These are phyloP conservation scores for Debaryomyces psychrophilus DNA, from an alignment of 1,139 yeast genomes.

Conservation along the genomic window DNA sequence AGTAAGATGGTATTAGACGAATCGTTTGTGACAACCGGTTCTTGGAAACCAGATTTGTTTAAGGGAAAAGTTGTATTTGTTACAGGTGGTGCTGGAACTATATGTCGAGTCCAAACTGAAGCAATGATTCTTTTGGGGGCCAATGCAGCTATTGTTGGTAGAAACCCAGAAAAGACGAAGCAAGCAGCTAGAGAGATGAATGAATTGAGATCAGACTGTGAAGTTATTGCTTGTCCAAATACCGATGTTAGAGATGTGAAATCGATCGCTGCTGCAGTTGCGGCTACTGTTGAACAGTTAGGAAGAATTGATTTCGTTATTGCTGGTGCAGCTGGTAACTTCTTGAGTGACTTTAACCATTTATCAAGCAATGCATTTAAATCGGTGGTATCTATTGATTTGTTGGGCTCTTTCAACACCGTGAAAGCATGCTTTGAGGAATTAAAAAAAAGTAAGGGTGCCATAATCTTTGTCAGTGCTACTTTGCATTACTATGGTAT, in stretches of 20 bases:
- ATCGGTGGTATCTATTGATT: constrained; percentile 80
- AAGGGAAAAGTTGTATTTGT: constrained; percentile 84
- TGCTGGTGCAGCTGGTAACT: constrained; percentile 97
- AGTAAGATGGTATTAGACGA: constrained; percentile 24
- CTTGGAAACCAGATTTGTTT: constrained; percentile 65
- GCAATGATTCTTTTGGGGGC: constrained; percentile 84
- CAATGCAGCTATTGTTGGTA: constrained; percentile 81
- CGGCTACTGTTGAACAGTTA: constrained; percentile 60
- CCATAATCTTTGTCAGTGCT: constrained; percentile 78
- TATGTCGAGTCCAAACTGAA: constrained; percentile 84
- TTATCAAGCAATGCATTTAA: constrained; percentile 84
- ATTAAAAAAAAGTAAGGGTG: constrained; percentile 66
- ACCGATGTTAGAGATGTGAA: constrained; percentile 76
- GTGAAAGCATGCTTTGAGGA: constrained; percentile 76
- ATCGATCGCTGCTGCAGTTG: constrained; percentile 63
- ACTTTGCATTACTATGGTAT: constrained; percentile 86
- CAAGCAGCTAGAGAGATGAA: constrained; percentile 68
- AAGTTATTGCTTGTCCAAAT: constrained; percentile 67
- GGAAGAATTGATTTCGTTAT: constrained; percentile 83
- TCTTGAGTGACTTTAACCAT: constrained; percentile 75
- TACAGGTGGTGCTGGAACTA: constrained; percentile 95
- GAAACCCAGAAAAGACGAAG: constrained; percentile 66
- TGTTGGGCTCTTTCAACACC: constrained; percentile 84
- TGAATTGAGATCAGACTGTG: constrained; percentile 56
- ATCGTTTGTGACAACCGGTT: constrained; percentile 27